A percentile compares a stretch with the other conserved stretches of the same genome.
Conservation (phyloP, 177 flowering plant species). For the Vitis hybrid region DNA sequence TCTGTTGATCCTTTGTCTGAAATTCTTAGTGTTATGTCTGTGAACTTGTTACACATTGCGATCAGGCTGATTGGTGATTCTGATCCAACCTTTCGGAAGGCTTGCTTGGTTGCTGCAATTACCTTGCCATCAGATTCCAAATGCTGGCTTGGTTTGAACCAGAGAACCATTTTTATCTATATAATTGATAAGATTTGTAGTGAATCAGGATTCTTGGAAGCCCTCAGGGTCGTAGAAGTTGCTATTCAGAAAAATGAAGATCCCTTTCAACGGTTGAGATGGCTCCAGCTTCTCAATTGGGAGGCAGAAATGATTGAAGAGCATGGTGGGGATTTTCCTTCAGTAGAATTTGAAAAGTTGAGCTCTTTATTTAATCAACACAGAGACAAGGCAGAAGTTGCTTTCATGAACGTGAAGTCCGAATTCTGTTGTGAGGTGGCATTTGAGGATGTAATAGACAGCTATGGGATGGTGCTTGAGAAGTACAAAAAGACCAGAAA, state of each 20-base stretch:
- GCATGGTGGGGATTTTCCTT: conserved; percentile 19
- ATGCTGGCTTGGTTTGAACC: conserved; percentile 29
- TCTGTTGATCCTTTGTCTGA: conserved; percentile 10
- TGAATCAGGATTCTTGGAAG: conserved; percentile 38
- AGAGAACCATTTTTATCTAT: conserved; percentile 36
- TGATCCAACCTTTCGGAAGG: conserved; percentile 55
- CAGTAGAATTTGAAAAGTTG: conserved; percentile 14
- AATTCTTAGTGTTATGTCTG: conserved; percentile 19
- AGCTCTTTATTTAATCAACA: conserved; percentile 17
- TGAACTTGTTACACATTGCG: conserved; percentile 52
- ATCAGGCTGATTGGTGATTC: conserved; percentile 47
- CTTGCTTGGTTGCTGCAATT: conserved; percentile 64
- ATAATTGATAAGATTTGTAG: conserved; percentile 34
- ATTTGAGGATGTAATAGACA: conserved; percentile 38
- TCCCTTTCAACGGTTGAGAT: conserved; percentile 44
- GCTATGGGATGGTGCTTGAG: conserved; percentile 38
- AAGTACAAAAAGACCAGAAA: conserved; percentile 58
- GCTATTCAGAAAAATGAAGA: conserved; percentile 44
- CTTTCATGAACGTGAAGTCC: conserved; percentile 40
- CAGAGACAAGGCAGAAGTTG: conserved; percentile 33
- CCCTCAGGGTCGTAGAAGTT: conserved; percentile 27
- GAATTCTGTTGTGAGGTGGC: conserved; percentile 44
- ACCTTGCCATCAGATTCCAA: conserved; percentile 20
- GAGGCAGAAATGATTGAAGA: conserved; percentile 19
- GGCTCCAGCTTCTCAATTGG: conserved; percentile 45